phyloP scores from a whole-genome alignment of 2,329 filamentous ascomycete species.

The Sphaceloma murrayae region DNA sequence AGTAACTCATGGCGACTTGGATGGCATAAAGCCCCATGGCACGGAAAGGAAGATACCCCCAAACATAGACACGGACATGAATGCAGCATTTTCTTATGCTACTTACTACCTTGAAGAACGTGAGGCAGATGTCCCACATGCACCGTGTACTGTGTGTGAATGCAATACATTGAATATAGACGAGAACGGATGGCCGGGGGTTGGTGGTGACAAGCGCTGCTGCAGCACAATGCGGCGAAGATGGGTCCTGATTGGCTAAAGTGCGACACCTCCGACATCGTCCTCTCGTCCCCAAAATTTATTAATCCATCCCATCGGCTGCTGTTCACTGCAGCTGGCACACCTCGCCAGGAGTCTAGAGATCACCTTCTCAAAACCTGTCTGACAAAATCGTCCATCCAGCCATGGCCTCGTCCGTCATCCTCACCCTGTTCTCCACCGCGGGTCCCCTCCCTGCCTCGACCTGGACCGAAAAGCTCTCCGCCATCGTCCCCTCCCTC shows the following conservation, averaged over 20 bases:
- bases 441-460: constrained; percentile 7
- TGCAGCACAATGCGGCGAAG: constrained; percentile 13
- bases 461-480: not conserved
- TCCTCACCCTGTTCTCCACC: constrained; percentile 16
- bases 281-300: not conserved
- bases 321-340: too few relatives aligned
- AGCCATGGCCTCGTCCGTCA: constrained; percentile 7
- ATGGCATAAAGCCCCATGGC: constrained; percentile 2
- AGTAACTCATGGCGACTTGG: not conserved
- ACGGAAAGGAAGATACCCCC: constrained; percentile 13
- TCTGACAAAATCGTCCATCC: constrained; percentile 12
- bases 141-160: too few relatives aligned
- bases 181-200: too few relatives aligned
- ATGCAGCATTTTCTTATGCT: not conserved
- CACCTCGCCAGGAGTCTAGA: not conserved
- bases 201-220: not conserved
- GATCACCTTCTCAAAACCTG: not conserved
- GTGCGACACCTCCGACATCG: constrained; percentile 13
- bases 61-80: constrained; percentile 12
- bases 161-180: too few relatives aligned
- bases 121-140: too few relatives aligned
- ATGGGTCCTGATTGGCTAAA: constrained; percentile 4
- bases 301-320: too few relatives aligned
- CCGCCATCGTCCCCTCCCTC: not conserved
- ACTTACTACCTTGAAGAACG: too few relatives aligned